Percentiles rank a stretch among this genome's conserved stretches.
phyloP scores from a whole-genome alignment of 805 yeast species.

The Yarrowia deformans region DNA sequence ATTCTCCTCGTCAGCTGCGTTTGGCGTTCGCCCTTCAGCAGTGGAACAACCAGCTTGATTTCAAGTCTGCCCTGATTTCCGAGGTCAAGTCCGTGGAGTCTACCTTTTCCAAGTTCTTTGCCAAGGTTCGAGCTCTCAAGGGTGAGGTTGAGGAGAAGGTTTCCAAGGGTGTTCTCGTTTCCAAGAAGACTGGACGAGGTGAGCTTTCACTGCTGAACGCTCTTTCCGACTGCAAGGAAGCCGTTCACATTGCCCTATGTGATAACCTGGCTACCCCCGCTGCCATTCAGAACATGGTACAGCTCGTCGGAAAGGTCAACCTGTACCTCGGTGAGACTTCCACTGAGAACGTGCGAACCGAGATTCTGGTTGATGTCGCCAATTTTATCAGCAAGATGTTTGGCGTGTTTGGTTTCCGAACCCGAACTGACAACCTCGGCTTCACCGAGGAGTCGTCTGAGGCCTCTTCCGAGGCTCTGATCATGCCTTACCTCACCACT shows the following conservation, averaged over 20 bases:
- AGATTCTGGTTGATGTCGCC: conserved; percentile 69
- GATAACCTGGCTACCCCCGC: conserved; percentile 85
- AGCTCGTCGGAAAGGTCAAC: conserved; percentile 74
- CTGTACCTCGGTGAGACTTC: conserved; percentile 68
- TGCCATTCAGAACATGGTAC: conserved; percentile 70
- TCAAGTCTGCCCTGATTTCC: conserved; percentile 72
- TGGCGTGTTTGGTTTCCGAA: conserved; percentile 75
- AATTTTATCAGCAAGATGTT: conserved; percentile 75
- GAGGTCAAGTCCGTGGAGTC: conserved; percentile 83
- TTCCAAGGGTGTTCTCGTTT: conserved; percentile 58
- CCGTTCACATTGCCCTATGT: conserved; percentile 79
- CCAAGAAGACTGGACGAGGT: conserved; percentile 63
- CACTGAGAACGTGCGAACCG: conserved; percentile 62
- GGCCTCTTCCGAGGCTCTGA: conserved; percentile 64
- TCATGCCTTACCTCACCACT: conserved; percentile 80
- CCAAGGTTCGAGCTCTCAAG: conserved; percentile 81
- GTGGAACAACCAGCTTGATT: conserved; percentile 93
- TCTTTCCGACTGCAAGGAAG: conserved; percentile 60
- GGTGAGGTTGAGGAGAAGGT: conserved; percentile 65
- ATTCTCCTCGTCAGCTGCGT: conserved; percentile 82
- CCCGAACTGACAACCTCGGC: conserved; percentile 75
- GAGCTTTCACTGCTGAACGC: conserved; percentile 66
- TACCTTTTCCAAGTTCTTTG: conserved; percentile 80
- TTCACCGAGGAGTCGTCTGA: conserved; percentile 64
- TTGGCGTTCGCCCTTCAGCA: conserved; percentile 88